Conservation (phyloP, 108 stramenopile species). For the Cyclostephanos invisitatus region DNA sequence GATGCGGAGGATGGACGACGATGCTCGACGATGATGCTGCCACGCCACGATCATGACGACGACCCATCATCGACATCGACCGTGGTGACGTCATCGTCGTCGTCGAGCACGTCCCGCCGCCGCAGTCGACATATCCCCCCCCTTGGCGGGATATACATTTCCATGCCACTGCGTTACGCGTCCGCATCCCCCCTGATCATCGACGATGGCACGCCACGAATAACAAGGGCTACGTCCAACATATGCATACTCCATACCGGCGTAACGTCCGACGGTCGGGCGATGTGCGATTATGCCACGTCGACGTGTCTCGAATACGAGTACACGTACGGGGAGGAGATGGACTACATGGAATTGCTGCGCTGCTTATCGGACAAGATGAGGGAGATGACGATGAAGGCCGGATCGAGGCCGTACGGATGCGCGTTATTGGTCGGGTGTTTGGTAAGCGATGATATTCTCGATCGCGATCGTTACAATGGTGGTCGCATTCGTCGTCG, state of each 20-base stretch:
- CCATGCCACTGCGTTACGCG: conserved; percentile 28
- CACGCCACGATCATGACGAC: too few relatives aligned
- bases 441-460: conserved; percentile 25
- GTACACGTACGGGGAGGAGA: conserved; percentile 72
- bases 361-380: conserved; percentile 65
- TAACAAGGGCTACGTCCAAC: conserved; percentile 50
- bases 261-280: conserved; percentile 78
- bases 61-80: too few relatives aligned
- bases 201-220: conserved; percentile 83
- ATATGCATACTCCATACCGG: conserved; percentile 72
- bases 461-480: too few relatives aligned
- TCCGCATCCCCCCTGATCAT: conserved; percentile 59
- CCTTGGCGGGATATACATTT: conserved; percentile 36
- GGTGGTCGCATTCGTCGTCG: too few relatives aligned
- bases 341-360: conserved; percentile 61
- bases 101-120: conserved; percentile 41
- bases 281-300: conserved; percentile 63
- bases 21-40: neutral
- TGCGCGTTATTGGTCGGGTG: conserved; percentile 66
- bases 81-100: conserved; percentile 1
- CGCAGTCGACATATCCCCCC: conserved; percentile 8
- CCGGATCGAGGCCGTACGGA: conserved; percentile 74
- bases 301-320: conserved; percentile 69
- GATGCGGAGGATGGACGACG: too few relatives aligned
- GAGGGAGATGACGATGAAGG: conserved; percentile 85